Conservation (phyloP, 495 filamentous ascomycete species). For the Annulohypoxylon moriforme region DNA sequence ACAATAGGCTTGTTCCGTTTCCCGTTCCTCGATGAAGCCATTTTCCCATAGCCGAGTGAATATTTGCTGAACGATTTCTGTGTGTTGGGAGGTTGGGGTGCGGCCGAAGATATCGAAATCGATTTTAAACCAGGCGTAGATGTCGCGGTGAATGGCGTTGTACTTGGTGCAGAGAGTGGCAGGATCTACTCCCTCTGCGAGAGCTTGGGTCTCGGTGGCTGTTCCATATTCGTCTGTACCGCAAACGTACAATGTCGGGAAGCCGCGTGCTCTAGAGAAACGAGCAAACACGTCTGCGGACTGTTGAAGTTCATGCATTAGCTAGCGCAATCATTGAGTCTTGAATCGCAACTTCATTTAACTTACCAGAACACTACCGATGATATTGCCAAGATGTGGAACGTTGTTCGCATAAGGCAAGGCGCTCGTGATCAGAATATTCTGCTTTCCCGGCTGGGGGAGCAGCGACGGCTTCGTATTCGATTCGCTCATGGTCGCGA, state of each 20-base stretch:
- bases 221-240: conserved; percentile 62
- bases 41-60: conserved; percentile 81
- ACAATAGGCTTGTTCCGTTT: conserved; percentile 84
- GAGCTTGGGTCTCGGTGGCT: conserved; percentile 54
- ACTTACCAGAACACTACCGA: conserved; percentile 80
- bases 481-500: conserved; percentile 33
- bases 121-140: conserved; percentile 54
- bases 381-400: conserved; percentile 92
- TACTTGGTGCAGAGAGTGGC: conserved; percentile 54
- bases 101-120: conserved; percentile 54
- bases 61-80: conserved; percentile 84
- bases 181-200: conserved; percentile 51
- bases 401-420: conserved; percentile 96
- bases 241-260: conserved; percentile 73
- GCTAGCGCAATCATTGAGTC: neutral
- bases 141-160: conserved; percentile 51
- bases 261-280: conserved; percentile 74
- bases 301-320: conserved; percentile 23
- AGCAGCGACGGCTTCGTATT: conserved; percentile 40
- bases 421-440: conserved; percentile 71
- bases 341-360: conserved; percentile 67
- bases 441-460: conserved; percentile 61
- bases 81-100: conserved; percentile 76
- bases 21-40: conserved; percentile 83
- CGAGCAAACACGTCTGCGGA: conserved; percentile 65